These are phyloP conservation scores for Carex arenaria DNA, from an alignment of 202 grass and related monocot species.

Conservation along the genomic window DNA sequence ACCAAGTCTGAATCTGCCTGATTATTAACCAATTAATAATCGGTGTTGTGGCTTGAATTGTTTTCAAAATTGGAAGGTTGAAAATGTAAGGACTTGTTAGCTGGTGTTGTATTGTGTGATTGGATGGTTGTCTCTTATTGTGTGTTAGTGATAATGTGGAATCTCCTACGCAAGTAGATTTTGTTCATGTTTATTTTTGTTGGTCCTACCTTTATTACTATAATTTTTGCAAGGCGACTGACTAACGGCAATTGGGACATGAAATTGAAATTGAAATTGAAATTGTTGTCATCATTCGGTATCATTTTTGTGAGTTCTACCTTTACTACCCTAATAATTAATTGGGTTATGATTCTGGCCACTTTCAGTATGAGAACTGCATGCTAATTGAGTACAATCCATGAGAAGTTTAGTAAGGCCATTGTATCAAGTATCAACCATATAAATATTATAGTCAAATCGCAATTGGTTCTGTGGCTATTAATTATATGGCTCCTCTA, in stretches of 20 bases:
- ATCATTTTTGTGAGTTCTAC: too few species aligned
- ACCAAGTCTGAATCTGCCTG: slow-evolving; percentile 35
- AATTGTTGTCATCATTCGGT: neutral
- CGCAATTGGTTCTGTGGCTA: too few species aligned
- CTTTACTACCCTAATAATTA: too few species aligned
- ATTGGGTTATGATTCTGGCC: too few species aligned
- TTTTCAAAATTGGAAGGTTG: neutral
- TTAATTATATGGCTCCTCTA: too few species aligned
- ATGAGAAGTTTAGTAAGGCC: too few species aligned
- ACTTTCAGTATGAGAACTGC: too few species aligned
- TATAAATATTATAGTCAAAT: too few species aligned
- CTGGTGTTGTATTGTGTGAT: neutral
- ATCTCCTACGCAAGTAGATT: neutral
- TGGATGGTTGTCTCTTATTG: neutral
- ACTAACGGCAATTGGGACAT: neutral
- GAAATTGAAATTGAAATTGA: neutral
- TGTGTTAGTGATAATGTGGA: neutral
- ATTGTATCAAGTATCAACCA: too few species aligned
- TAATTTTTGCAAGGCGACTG: neutral
- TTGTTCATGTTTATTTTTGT: neutral
- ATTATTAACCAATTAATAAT: slow-evolving; percentile 11
- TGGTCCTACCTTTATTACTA: neutral
- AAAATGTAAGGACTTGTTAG: neutral
- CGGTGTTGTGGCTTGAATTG: neutral
- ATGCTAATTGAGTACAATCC: too few species aligned